A percentile compares a stretch with the other conserved stretches of the same genome.
Evolutionary conservation across 129 eudicot genomes (phyloP).

Genomic region (Glebionis coronaria): DNA sequence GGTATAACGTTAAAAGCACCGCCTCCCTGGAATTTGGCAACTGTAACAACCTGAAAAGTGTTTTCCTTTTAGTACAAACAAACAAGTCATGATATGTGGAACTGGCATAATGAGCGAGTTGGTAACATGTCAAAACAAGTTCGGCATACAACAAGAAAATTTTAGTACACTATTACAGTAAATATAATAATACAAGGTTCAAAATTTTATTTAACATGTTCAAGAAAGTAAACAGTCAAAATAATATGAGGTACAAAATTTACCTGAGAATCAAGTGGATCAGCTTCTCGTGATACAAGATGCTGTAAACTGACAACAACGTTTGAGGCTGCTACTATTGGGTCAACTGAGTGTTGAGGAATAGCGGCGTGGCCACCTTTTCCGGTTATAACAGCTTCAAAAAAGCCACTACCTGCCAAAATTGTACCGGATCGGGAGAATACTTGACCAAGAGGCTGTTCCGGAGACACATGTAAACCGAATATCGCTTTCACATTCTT

Average conservation of each 20-base stretch:
- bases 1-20: constrained; percentile 78
- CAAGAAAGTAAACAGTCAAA: too few relatives aligned
- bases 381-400: constrained; percentile 60
- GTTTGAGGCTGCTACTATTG: constrained; percentile 64
- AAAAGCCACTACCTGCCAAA: constrained; percentile 51
- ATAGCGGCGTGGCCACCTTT: constrained; percentile 92
- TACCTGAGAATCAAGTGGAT: constrained; percentile 72
- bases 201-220: too few relatives aligned
- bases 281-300: constrained; percentile 68
- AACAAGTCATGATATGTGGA: not conserved
- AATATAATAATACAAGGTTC: not conserved
- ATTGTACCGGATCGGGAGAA: constrained; percentile 48
- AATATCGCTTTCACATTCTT: constrained; percentile 63
- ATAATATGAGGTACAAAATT: not conserved
- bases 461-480: constrained; percentile 50
- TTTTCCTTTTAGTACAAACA: constrained; percentile 17
- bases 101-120: not conserved
- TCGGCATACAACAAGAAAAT: not conserved
- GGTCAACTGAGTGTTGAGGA: constrained; percentile 72
- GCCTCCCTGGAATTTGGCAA: constrained; percentile 69
- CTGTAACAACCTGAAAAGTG: constrained; percentile 65
- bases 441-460: constrained; percentile 35
- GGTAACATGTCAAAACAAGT: not conserved
- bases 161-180: not conserved
- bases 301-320: constrained; percentile 65